phyloP scores from a whole-genome alignment of 2,329 filamentous ascomycete genomes.

The Colletotrichum chlorophyti region DNA sequence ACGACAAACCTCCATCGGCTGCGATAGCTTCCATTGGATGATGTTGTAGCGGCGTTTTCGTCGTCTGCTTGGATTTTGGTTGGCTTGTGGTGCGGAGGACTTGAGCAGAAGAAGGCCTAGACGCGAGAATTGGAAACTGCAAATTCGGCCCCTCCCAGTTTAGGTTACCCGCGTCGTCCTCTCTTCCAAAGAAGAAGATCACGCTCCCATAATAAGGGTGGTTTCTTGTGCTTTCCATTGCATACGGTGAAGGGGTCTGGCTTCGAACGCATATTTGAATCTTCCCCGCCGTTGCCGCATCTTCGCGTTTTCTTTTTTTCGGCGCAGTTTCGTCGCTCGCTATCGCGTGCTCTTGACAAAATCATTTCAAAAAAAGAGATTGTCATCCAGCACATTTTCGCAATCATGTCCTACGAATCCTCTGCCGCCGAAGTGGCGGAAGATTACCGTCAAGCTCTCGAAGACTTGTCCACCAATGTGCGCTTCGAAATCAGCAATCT shows the following conservation, averaged over 20 bases:
- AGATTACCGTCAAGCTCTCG: slow-evolving; percentile 91
- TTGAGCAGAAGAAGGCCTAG: slow-evolving; percentile 24
- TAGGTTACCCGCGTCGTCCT: slow-evolving; percentile 26
- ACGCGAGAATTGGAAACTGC: slow-evolving; percentile 28
- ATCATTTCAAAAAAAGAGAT: neutral
- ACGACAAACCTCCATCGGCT: slow-evolving; percentile 4
- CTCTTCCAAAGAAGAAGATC: slow-evolving; percentile 5
- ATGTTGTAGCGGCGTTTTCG: slow-evolving; percentile 17
- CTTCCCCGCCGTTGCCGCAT: slow-evolving; percentile 9
- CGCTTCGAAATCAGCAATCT: slow-evolving; percentile 96
- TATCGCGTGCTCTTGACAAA: slow-evolving; percentile 27
- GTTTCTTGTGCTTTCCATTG: slow-evolving; percentile 26
- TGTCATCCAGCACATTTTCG: neutral
- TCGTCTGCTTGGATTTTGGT: slow-evolving; percentile 28
- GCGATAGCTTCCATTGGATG: slow-evolving; percentile 23
- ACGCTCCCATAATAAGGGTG: slow-evolving; percentile 27
- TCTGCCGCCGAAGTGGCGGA: slow-evolving; percentile 85
- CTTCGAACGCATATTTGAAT: slow-evolving; percentile 12
- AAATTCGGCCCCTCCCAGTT: slow-evolving; percentile 21
- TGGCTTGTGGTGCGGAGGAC: slow-evolving; percentile 25
- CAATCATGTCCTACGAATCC: slow-evolving; percentile 56
- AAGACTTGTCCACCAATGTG: slow-evolving; percentile 90
- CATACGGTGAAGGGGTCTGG: slow-evolving; percentile 18
- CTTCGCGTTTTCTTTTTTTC: slow-evolving; percentile 3
- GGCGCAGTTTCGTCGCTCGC: slow-evolving; percentile 19